Base-by-base conservation (phyloP, 1,284 basidiomycete genomes). In the Ustilago sp. region DNA sequence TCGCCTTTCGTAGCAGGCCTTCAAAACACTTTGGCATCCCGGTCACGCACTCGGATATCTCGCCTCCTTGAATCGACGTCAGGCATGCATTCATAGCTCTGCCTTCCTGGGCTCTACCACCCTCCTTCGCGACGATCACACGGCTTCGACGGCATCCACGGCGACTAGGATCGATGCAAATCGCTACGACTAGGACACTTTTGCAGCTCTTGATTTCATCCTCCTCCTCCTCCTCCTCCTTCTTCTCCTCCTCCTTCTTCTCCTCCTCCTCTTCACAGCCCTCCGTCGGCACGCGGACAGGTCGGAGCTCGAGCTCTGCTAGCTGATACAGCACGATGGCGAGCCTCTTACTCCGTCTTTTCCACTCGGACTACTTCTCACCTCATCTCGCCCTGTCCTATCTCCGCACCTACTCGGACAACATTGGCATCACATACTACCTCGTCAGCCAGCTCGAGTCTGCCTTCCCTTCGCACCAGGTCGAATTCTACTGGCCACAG, bases 401-500 rank as follows among this genome's bases (percentile, higher is more conserved):
- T 52, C 66, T 79, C 12, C 77, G 80, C 59, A 83, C 81, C 32
- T 85, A 85, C 55, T 74, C 81, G 43, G 84, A 85, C 72, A 83
- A 80, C 69, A 79, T 85, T 51, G 84, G 84, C 39, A 85, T 85
- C 74, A 84, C 84, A 31, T 84, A 84, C 65, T 85, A 82, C 64
- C 80, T 85, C 51, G 79, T 85, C 58, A 63, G 76, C 31, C 79
- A 79, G 59, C 81, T 85, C 43, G 72, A 79, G 43, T 75, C 70
- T 9, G 71, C 77, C 11, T 85, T 84, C 41, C 60, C 75, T 7
- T 68, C 63, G 1, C 66, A 81, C 7, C 70, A 85, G 43, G 80
- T 85, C 68, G 83, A 84, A 31, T 83, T 85, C 73, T 85, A 85
- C 72, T 85, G 84, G 84, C 81, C 83, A 2, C 84, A 85, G 60